phyloP scores from a whole-genome alignment of 305 asterid species.

The Caryopteris hybrid region DNA sequence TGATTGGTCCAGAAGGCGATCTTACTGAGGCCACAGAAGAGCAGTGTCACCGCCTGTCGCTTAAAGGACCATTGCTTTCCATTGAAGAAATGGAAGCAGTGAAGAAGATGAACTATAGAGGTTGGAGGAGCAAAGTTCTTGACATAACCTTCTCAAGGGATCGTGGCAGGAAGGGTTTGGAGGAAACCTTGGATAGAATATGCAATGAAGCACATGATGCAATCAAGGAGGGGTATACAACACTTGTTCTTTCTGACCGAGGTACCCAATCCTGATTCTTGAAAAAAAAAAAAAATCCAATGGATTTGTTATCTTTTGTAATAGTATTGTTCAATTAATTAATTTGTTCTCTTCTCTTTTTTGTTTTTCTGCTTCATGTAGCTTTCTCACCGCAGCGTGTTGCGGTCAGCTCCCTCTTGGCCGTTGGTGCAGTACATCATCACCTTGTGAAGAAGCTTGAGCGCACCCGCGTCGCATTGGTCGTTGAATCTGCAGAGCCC shows the following conservation, averaged over 20 bases:
- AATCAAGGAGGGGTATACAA: conserved; percentile 83
- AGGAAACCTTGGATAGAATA: conserved; percentile 85
- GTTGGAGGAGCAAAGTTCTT: conserved; percentile 92
- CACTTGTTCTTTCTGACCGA: conserved; percentile 92
- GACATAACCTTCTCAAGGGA: conserved; percentile 79
- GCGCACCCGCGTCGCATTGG: conserved; percentile 86
- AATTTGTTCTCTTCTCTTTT: conserved; percentile 1
- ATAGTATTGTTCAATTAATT: conserved; percentile 5
- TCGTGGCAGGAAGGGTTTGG: conserved; percentile 79
- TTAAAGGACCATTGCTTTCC: conserved; percentile 85
- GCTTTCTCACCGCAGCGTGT: conserved; percentile 85
- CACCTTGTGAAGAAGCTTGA: conserved; percentile 91
- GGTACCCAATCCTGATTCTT: conserved; percentile 38
- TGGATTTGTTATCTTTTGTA: not conserved
- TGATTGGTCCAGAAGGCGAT: conserved; percentile 99
- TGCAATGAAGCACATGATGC: conserved; percentile 88
- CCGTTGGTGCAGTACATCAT: conserved; percentile 98
- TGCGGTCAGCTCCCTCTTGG: conserved; percentile 92
- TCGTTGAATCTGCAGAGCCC: conserved; percentile 97
- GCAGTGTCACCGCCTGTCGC: conserved; percentile 93
- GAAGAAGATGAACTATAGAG: conserved; percentile 89
- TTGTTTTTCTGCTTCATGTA: conserved; percentile 32
- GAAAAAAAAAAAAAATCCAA: too few species aligned
- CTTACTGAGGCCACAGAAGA: conserved; percentile 97
- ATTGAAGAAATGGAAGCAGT: conserved; percentile 89